Conservation (phyloP, 2,329 filamentous ascomycete genomes). For the Cercospora janseana region DNA sequence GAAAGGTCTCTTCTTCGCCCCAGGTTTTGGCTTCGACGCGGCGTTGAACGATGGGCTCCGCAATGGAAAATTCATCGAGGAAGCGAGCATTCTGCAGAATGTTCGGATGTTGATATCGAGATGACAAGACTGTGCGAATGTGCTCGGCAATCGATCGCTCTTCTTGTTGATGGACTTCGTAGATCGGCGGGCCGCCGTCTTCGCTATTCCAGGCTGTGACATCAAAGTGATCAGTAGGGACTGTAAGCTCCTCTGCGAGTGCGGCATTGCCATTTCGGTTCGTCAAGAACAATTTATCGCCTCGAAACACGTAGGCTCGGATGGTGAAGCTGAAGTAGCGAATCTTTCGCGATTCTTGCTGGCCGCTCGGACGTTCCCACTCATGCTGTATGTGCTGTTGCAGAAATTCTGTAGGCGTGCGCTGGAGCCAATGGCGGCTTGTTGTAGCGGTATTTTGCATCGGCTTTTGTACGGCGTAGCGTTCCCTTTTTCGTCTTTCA, state of each 20-base stretch:
- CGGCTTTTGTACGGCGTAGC: conserved; percentile 1
- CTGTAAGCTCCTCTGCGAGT: conserved; percentile 10
- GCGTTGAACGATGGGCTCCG: conserved; percentile 9
- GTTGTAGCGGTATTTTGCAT: neutral
- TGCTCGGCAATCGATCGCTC: conserved; percentile 11
- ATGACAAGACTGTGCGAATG: conserved; percentile 12
- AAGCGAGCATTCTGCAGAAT: conserved; percentile 16
- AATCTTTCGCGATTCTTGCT: conserved; percentile 8
- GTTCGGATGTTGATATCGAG: conserved; percentile 13
- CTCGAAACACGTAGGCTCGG: conserved; percentile 13
- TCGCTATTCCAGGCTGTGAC: neutral
- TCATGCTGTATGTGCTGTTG: conserved; percentile 8
- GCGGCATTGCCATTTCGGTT: conserved; percentile 12
- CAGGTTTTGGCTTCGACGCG: conserved; percentile 10
- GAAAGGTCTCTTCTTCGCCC: conserved; percentile 8
- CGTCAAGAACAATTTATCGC: conserved; percentile 15
- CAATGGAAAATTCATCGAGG: conserved; percentile 13
- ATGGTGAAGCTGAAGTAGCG: conserved; percentile 18
- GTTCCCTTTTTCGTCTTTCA: neutral
- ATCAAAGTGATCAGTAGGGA: conserved; percentile 16
- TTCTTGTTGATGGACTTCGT: conserved; percentile 11
- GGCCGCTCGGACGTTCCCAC: conserved; percentile 1
- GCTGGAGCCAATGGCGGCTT: conserved; percentile 14
- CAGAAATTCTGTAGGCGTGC: conserved; percentile 12
- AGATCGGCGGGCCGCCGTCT: conserved; percentile 1